These are phyloP conservation scores for Fusarium sublunatum DNA, from an alignment of 2,329 filamentous ascomycete genomes.

Conservation along the genomic window DNA sequence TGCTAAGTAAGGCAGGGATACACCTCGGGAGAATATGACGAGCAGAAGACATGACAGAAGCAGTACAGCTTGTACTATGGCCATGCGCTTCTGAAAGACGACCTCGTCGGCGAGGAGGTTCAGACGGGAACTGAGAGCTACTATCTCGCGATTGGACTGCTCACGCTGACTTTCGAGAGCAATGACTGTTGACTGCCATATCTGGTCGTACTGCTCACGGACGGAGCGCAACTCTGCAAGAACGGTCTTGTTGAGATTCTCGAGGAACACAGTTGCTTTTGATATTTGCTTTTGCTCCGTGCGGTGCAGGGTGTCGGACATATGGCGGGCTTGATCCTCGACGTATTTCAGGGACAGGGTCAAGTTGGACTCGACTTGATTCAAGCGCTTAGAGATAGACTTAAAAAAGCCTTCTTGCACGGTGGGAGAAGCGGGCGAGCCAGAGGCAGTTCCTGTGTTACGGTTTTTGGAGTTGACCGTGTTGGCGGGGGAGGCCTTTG, in stretches of 20 bases:
- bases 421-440: slow-evolving; percentile 69
- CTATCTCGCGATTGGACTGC: slow-evolving; percentile 83
- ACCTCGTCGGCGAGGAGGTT: slow-evolving; percentile 95
- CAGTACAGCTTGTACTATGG: slow-evolving; percentile 88
- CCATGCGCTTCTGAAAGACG: slow-evolving; percentile 87
- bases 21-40: slow-evolving; percentile 79
- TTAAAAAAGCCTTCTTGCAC: slow-evolving; percentile 99
- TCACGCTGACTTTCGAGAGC: slow-evolving; percentile 90
- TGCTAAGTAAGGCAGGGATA: slow-evolving; percentile 52
- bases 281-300: slow-evolving; percentile 87
- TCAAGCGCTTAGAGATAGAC: slow-evolving; percentile 90
- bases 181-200: slow-evolving; percentile 95
- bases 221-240: slow-evolving; percentile 82
- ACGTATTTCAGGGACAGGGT: slow-evolving; percentile 95
- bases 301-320: slow-evolving; percentile 86
- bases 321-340: slow-evolving; percentile 90
- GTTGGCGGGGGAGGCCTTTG: slow-evolving; percentile 31
- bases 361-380: slow-evolving; percentile 90
- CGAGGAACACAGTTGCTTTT: slow-evolving; percentile 85
- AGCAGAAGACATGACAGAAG: slow-evolving; percentile 87
- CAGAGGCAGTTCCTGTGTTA: slow-evolving; percentile 44
- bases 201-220: slow-evolving; percentile 89
- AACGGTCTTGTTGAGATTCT: slow-evolving; percentile 88
- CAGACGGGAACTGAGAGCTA: slow-evolving; percentile 82
- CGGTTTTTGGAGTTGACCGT: slow-evolving; percentile 44